phyloP scores from a whole-genome alignment of 2,329 filamentous ascomycete species.

The Nannizziopsis barbatae region DNA sequence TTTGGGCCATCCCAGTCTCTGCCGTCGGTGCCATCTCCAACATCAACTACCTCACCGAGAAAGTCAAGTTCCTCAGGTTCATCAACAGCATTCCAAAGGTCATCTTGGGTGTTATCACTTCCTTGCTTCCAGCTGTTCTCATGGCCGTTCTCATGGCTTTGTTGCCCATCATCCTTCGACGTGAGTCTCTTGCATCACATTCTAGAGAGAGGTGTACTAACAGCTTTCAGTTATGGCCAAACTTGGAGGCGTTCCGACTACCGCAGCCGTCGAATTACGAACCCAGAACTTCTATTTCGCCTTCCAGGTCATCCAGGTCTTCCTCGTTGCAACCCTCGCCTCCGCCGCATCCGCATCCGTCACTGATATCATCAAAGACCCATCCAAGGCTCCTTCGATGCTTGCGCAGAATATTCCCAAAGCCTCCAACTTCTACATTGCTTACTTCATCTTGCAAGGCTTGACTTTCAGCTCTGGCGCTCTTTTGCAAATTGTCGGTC shows the following conservation, averaged over 20 bases:
- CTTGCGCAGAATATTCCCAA: conserved; percentile 66
- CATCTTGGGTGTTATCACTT: conserved; percentile 75
- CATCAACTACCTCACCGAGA: conserved; percentile 55
- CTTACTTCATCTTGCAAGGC: conserved; percentile 89
- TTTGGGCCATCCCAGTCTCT: conserved; percentile 70
- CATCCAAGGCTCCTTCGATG: conserved; percentile 49
- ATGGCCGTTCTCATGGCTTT: conserved; percentile 77
- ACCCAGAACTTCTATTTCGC: conserved; percentile 82
- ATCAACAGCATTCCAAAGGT: conserved; percentile 56
- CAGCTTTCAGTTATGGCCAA: conserved; percentile 56
- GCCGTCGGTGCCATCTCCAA: conserved; percentile 81
- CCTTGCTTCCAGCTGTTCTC: conserved; percentile 68
- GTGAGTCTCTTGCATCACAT: conserved; percentile 35
- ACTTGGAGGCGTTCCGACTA: conserved; percentile 66
- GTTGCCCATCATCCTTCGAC: conserved; percentile 68
- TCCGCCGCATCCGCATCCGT: conserved; percentile 66
- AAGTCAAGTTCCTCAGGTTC: conserved; percentile 59
- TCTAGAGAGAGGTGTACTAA: neutral
- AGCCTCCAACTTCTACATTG: conserved; percentile 88
- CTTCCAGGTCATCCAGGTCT: conserved; percentile 68
- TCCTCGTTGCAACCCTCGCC: conserved; percentile 72
- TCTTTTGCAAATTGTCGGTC: conserved; percentile 60
- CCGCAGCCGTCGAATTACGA: conserved; percentile 71
- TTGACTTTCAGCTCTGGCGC: conserved; percentile 64
- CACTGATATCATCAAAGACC: conserved; percentile 51